Percentiles rank a stretch among this genome's conserved stretches.
Evolutionary conservation across 257 asterid genomes (phyloP).

Genomic region (Gardenia jasminoides): DNA sequence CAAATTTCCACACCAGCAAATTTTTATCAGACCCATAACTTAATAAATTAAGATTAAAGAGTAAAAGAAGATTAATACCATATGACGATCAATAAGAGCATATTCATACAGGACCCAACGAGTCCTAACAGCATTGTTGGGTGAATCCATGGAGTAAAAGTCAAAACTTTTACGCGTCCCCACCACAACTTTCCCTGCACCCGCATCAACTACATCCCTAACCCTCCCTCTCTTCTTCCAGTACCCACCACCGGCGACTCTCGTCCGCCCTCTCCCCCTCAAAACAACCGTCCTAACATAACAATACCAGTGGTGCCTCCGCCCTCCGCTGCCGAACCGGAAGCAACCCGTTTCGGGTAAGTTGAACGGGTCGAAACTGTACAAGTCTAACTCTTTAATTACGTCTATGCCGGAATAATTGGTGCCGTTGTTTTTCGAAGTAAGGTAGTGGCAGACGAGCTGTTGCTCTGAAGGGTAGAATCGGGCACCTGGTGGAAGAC

Average conservation of each 20-base stretch:
- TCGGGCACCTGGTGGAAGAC: conserved; percentile 34
- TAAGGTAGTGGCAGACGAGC: conserved; percentile 35
- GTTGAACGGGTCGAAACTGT: conserved; percentile 33
- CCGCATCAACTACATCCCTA: conserved; percentile 31
- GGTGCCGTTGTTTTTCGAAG: conserved; percentile 26
- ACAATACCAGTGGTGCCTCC: conserved; percentile 40
- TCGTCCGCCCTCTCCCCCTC: conserved; percentile 22
- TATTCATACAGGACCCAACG: conserved; percentile 46
- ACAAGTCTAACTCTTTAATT: conserved; percentile 36
- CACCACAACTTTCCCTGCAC: conserved; percentile 30
- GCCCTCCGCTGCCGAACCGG: conserved; percentile 35
- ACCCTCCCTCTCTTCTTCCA: conserved; percentile 34
- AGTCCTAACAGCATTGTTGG: conserved; percentile 30
- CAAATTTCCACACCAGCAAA: not conserved
- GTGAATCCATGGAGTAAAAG: conserved; percentile 33
- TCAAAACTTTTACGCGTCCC: conserved; percentile 39
- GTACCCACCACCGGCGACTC: conserved; percentile 36
- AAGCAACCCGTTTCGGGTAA: conserved; percentile 35
- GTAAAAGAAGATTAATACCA: conserved; percentile 24
- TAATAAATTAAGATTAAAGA: not conserved
- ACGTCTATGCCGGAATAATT: conserved; percentile 20
- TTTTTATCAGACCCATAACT: no score
- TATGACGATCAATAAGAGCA: conserved; percentile 24
- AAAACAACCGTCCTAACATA: conserved; percentile 31
- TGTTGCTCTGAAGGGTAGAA: conserved; percentile 44